Base-by-base conservation (phyloP, 2,329 filamentous ascomycete genomes). In the Fusarium goolgardi region DNA sequence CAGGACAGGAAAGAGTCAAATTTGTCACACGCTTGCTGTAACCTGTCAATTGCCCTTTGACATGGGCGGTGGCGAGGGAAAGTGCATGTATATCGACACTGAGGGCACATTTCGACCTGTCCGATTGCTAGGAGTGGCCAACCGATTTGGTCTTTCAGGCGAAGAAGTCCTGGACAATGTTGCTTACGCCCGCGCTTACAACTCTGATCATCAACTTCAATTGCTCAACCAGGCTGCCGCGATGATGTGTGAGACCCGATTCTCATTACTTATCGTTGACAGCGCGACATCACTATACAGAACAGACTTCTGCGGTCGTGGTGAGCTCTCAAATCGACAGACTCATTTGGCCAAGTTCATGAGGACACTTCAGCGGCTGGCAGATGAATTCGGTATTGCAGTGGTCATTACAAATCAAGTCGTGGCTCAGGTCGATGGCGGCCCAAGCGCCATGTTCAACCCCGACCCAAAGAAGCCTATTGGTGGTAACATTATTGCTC, bases 221-320 rank as follows among this genome's bases (percentile, higher is more conserved):
- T 86, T 99, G 10, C 88, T 99, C 65, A 96, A 96, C 74, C 95
- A 98, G 79, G 96, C 96, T 5, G 91, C 96, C 3, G 90, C 94
- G 65, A 99, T 99, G 96, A 99, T 99, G 96, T 97, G 94, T 59
- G 96, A 99, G 82, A 99, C 96, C 1, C 90, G 96, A 6, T 99
- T 99, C 79, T 98, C 96, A 5, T 86, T 99, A 11, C 88, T 99
- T 50, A 90, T 99, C 49, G 96, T 99, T 58, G 96, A 99, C 80
- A 97, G 94, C 58, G 96, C 96, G 16, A 99, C 96, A 0, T 91
- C 95, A 3, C 86, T 99, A 4, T 99, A 99, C 80, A 90, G 96
- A 71, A 99, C 96, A 1, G 96, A 99, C 76, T 99, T 98, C 80
- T 88, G 94, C 67, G 96, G 96, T n/a, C 91, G 96, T 79, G 96